A percentile compares a stretch with the other conserved stretches of the same genome.
Evolutionary conservation across 768 basidiomycete species (phyloP).

Genomic region (Termitomyces sp.): DNA sequence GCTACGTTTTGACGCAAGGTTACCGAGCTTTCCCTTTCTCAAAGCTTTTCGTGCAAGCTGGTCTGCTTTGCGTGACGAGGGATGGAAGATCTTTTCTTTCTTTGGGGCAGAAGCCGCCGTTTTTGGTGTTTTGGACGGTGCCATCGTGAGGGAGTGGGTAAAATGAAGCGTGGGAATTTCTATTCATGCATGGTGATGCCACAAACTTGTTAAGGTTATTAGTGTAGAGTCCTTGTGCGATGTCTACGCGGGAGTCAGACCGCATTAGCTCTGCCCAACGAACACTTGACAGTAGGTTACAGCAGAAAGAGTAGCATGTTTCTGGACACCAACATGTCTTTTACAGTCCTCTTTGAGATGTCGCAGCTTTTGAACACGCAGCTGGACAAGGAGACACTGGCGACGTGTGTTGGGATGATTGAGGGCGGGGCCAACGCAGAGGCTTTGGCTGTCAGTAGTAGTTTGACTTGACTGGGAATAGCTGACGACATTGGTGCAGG

Average conservation of each 20-base stretch:
- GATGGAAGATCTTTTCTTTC: conserved; percentile 82
- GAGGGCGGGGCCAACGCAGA: conserved; percentile 92
- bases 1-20: conserved; percentile 49
- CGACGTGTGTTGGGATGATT: conserved; percentile 88
- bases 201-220: not conserved
- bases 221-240: conserved; percentile 9
- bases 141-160: conserved; percentile 25
- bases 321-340: conserved; percentile 1
- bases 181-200: not conserved
- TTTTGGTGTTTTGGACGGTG: conserved; percentile 37
- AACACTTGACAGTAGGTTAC: conserved; percentile 63
- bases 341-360: conserved; percentile 77
- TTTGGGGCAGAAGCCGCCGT: conserved; percentile 35
- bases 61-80: conserved; percentile 78
- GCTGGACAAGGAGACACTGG: conserved; percentile 88
- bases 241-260: conserved; percentile 56
- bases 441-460: conserved; percentile 68
- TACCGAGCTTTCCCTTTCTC: conserved; percentile 65
- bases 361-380: conserved; percentile 86
- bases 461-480: conserved; percentile 3
- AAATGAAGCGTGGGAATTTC: conserved; percentile 14
- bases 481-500: conserved; percentile 38
- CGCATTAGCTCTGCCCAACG: conserved; percentile 63
- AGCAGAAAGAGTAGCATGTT: conserved; percentile 1
- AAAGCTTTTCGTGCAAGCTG: conserved; percentile 67